Evolutionary conservation across 164 flowering plant species (phyloP).

Genomic region (Tetrastigma voinierianum): DNA sequence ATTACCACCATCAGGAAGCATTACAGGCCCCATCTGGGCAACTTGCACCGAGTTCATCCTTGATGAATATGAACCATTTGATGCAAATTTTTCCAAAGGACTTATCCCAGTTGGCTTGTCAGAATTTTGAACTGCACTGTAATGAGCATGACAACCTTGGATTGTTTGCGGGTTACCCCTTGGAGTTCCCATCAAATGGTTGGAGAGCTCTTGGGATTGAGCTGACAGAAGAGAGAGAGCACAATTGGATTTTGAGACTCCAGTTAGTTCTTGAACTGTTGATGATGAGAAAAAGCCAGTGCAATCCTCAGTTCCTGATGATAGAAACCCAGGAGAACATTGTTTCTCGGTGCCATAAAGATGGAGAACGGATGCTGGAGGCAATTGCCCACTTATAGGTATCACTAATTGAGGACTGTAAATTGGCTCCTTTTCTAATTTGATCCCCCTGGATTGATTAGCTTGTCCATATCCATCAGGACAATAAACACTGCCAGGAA

Average conservation of each 20-base stretch:
- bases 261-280: constrained; percentile 8
- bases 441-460: constrained; percentile 9
- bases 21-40: constrained; percentile 10
- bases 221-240: constrained; percentile 73
- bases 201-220: constrained; percentile 23
- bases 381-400: constrained; percentile 1
- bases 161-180: constrained; percentile 13
- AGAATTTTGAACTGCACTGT: constrained; percentile 8
- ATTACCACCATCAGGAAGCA: constrained; percentile 13
- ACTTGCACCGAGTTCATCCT: constrained; percentile 16
- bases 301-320: constrained; percentile 10
- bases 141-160: constrained; percentile 11
- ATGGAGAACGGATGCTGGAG: constrained; percentile 10
- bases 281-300: constrained; percentile 3
- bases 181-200: constrained; percentile 18
- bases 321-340: constrained; percentile 6
- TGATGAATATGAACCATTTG: constrained; percentile 14
- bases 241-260: constrained; percentile 16
- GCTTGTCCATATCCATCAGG: constrained; percentile 15
- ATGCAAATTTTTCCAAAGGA: constrained; percentile 8
- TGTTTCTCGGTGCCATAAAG: constrained; percentile 10
- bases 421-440: constrained; percentile 5
- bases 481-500: constrained; percentile 18
- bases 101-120: constrained; percentile 10
- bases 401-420: constrained; percentile 4